phyloP scores from a whole-genome alignment of 192 early-diverging fungal genomes.

The Backusella luteola region DNA sequence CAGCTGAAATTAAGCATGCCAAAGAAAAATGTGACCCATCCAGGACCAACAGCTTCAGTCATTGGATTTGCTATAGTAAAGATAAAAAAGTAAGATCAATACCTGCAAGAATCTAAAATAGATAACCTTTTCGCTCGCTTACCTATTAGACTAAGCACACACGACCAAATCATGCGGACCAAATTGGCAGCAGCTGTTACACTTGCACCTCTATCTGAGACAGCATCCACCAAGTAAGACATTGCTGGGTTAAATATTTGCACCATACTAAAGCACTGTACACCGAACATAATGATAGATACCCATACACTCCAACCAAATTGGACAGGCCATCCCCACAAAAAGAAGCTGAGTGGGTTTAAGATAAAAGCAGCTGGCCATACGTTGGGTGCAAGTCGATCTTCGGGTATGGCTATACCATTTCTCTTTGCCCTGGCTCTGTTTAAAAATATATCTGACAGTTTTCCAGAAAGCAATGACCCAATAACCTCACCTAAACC shows the following conservation, averaged over 20 bases:
- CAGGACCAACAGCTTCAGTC: slow-evolving; percentile 44
- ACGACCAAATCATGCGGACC: slow-evolving; percentile 35
- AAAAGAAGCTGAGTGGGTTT: slow-evolving; percentile 38
- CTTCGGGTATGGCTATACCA: slow-evolving; percentile 26
- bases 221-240: slow-evolving; percentile 46
- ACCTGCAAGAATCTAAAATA: background rate
- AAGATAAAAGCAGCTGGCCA: slow-evolving; percentile 35
- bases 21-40: slow-evolving; percentile 40
- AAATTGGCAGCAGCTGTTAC: slow-evolving; percentile 48
- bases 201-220: slow-evolving; percentile 46
- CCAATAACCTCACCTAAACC: slow-evolving; percentile 38
- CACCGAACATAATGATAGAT: slow-evolving; percentile 39
- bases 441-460: slow-evolving; percentile 33
- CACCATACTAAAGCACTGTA: slow-evolving; percentile 44
- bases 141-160: slow-evolving; percentile 44
- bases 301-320: slow-evolving; percentile 34
- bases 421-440: slow-evolving; percentile 19
- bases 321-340: slow-evolving; percentile 45
- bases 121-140: background rate
- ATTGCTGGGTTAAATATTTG: slow-evolving; percentile 30
- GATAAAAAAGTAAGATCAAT: slow-evolving; percentile 14
- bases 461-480: slow-evolving; percentile 24
- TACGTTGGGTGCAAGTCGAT: slow-evolving; percentile 25
- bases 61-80: slow-evolving; percentile 42
- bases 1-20: slow-evolving; percentile 43